Evolutionary conservation across 1,139 yeast genomes (phyloP).

Genomic region (Insectozyma bohioensis): DNA sequence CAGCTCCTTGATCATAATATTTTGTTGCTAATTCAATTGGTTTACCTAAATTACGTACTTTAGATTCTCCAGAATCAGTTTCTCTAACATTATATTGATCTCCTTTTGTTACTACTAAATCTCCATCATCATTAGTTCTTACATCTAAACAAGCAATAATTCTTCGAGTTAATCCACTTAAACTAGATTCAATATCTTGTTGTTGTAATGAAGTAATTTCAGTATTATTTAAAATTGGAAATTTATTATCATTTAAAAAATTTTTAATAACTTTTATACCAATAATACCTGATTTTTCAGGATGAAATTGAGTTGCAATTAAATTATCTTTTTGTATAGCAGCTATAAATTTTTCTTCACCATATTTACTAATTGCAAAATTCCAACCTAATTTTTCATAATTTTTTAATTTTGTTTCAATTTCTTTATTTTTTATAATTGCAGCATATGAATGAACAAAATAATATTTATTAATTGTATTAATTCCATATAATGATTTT

Average conservation of each 20-base stretch:
- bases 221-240: conserved; percentile 20
- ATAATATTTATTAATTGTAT: conserved; percentile 71
- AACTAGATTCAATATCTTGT: conserved; percentile 40
- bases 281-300: conserved; percentile 92
- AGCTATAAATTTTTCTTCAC: conserved; percentile 80
- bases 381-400: conserved; percentile 66
- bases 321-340: conserved; percentile 74
- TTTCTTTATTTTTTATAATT: conserved; percentile 40
- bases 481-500: conserved; percentile 57
- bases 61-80: conserved; percentile 42
- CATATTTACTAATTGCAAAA: conserved; percentile 71
- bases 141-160: conserved; percentile 95
- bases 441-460: conserved; percentile 95
- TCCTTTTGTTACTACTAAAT: conserved; percentile 94
- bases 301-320: conserved; percentile 96
- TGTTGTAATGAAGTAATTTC: conserved; percentile 21
- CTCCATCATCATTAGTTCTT: conserved; percentile 92
- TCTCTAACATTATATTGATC: conserved; percentile 97
- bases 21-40: conserved; percentile 92
- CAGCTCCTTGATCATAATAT: conserved; percentile 93
- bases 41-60: conserved; percentile 87
- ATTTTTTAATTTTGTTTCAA: conserved; percentile 26
- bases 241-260: conserved; percentile 57
- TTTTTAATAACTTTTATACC: conserved; percentile 76
- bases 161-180: conserved; percentile 80